phyloP scores from a whole-genome alignment of 768 basidiomycete genomes.

The Podaxis sp. region DNA sequence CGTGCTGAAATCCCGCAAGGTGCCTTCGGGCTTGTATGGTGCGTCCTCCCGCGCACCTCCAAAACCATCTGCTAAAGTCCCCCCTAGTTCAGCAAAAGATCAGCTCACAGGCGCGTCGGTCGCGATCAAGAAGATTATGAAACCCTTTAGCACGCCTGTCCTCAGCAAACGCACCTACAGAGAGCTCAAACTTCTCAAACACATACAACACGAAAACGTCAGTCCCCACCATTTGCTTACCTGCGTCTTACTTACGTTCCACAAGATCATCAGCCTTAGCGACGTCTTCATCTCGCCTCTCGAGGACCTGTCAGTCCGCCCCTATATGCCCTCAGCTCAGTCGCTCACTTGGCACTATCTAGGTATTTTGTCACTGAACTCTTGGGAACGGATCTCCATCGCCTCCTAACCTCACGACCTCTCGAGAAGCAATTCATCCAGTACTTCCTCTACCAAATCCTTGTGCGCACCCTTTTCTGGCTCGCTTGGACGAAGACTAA shows the following conservation, averaged over 20 bases:
- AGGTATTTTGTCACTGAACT: slow-evolving; percentile 99
- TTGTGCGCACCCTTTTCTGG: slow-evolving; percentile 46
- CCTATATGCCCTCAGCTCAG: background rate
- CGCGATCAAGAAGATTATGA: slow-evolving; percentile 99
- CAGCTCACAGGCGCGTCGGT: slow-evolving; percentile 91
- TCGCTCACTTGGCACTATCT: slow-evolving; percentile 9
- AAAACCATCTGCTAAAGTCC: slow-evolving; percentile 5
- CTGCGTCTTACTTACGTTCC: background rate
- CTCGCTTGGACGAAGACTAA: background rate
- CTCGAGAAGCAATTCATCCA: slow-evolving; percentile 99
- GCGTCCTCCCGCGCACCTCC: slow-evolving; percentile 19
- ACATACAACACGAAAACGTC: slow-evolving; percentile 98
- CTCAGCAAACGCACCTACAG: slow-evolving; percentile 96
- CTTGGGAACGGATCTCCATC: slow-evolving; percentile 96
- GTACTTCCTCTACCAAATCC: slow-evolving; percentile 98
- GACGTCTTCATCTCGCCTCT: slow-evolving; percentile 99
- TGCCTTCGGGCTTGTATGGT: slow-evolving; percentile 99
- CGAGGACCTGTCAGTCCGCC: slow-evolving; percentile 79
- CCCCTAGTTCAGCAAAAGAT: slow-evolving; percentile 81
- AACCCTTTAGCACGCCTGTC: slow-evolving; percentile 99
- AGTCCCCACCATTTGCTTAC: slow-evolving; percentile 20
- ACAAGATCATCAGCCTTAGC: slow-evolving; percentile 93
- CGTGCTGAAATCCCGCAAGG: slow-evolving; percentile 40
- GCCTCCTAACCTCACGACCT: slow-evolving; percentile 91
- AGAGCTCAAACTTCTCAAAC: slow-evolving; percentile 96